Base-by-base conservation (phyloP, 306 rosid species). In the Herpetospermum pedunculosum region DNA sequence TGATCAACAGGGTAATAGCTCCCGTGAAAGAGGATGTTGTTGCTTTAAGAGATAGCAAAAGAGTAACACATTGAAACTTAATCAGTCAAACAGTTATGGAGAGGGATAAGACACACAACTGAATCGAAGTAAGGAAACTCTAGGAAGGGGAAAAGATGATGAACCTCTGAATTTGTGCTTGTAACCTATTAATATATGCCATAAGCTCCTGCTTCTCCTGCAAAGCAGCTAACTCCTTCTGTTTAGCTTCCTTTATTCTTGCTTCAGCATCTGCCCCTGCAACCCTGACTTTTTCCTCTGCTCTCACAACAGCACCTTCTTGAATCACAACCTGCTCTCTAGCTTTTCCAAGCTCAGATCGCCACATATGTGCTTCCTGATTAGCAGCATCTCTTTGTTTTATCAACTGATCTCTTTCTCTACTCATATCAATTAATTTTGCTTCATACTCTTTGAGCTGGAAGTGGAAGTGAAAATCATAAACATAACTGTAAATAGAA, bases 291-390 rank as follows among this genome's bases (percentile, higher is more conserved):
- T 88, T 95, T 83, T 95, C 99, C 75, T 95, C 97, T 0, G 97
- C 96, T 76, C 97, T 83, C 78, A 88, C 88, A 23, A 92, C 89
- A 57, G 91, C 80, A 63, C 90, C 99, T 90, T 95, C 99, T 80
- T 83, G 84, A 75, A 91, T 89, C 75, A 89, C 97, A 26, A 73
- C 96, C 67, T 85, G 90, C 69, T 95, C 99, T 80, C 99, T 88
- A 76, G 97, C 96, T 89, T 95, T 95, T 35, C 86, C 99, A 52
- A 95, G 92, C 83, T 95, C 97, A 15, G 96, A 79, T 41, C 97
- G 96, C 99, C 99, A 95, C 96, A 91, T 85, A 83, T 84, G 82
- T 59, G 92, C 96, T 87, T 95, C 99, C 81, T 83, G 87, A 77
- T 78, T 74, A 47, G 99, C 92, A 29, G 90, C 88, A 81, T 86